Conservation (phyloP, 2,329 filamentous ascomycete species). For the Leptographium radiaticola region DNA sequence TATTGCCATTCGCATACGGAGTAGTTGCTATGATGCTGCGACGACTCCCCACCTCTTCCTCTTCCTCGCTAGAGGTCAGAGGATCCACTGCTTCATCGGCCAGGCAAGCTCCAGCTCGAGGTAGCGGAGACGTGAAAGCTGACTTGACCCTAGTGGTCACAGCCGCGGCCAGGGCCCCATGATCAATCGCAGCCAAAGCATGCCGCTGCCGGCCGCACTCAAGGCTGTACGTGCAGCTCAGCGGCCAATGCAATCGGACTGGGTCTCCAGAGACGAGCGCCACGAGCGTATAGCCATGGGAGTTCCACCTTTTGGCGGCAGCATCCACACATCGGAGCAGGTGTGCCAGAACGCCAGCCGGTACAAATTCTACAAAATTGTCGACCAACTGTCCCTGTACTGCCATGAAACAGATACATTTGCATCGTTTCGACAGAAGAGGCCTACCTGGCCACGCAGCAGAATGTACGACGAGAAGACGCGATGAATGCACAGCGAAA, state of each 20-base stretch:
- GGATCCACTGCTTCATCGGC: background rate
- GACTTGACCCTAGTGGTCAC: no score
- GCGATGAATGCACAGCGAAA: no score
- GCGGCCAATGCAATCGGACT: conserved; percentile 12
- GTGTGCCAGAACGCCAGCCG: conserved; percentile 17
- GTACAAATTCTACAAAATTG: conserved; percentile 14
- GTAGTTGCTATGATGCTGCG: background rate
- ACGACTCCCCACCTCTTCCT: background rate
- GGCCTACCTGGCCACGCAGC: background rate
- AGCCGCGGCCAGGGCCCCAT: background rate
- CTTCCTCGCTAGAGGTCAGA: background rate
- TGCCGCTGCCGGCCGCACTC: background rate
- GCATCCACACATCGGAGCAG: conserved; percentile 16
- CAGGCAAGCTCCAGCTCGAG: background rate
- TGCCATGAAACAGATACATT: background rate
- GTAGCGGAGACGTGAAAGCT: no score
- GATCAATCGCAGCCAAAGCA: background rate
- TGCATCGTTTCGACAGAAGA: background rate
- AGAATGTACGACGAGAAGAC: no score
- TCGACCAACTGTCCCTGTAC: conserved; percentile 14
- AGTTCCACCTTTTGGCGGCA: conserved; percentile 13
- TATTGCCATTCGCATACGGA: background rate
- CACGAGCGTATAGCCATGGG: conserved; percentile 19
- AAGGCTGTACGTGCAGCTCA: conserved; percentile 14
- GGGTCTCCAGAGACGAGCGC: conserved; percentile 11